These are phyloP conservation scores for Ulvella scutata DNA, from an alignment of 139 green algal species.

Conservation along the genomic window DNA sequence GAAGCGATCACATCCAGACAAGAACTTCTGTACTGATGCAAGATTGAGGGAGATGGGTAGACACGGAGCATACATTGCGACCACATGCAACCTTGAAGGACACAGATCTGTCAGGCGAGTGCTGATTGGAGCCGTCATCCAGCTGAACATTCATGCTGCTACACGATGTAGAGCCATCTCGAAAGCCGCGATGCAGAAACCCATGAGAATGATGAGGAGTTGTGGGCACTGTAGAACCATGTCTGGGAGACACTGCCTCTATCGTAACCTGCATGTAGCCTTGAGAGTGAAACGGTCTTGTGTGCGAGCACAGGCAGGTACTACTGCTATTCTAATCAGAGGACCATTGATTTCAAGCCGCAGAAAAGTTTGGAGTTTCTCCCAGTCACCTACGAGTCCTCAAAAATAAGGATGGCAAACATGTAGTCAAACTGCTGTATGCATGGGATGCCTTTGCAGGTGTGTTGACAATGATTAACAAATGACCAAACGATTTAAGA, in stretches of 20 bases:
- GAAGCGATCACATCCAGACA: background rate
- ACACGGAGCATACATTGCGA: background rate
- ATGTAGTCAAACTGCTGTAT: too few relatives aligned
- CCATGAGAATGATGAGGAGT: background rate
- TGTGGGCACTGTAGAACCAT: background rate
- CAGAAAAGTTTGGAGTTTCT: too few relatives aligned
- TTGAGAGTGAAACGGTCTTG: too few relatives aligned
- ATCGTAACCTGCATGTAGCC: background rate
- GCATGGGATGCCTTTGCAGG: too few relatives aligned
- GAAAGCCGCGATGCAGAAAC: background rate
- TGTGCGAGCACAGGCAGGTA: too few relatives aligned
- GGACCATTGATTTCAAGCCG: too few relatives aligned
- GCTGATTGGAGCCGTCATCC: background rate
- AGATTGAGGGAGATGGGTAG: background rate
- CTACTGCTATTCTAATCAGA: too few relatives aligned
- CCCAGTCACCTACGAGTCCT: too few relatives aligned
- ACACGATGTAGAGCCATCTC: background rate
- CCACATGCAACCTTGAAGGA: background rate
- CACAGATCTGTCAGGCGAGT: background rate
- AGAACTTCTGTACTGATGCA: background rate
- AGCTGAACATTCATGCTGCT: background rate
- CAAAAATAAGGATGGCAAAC: too few relatives aligned
- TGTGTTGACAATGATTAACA: too few relatives aligned
- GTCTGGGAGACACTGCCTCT: background rate
- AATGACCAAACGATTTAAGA: too few relatives aligned